Conservation (phyloP, 1,139 yeast species). For the Candida glucosophila region DNA sequence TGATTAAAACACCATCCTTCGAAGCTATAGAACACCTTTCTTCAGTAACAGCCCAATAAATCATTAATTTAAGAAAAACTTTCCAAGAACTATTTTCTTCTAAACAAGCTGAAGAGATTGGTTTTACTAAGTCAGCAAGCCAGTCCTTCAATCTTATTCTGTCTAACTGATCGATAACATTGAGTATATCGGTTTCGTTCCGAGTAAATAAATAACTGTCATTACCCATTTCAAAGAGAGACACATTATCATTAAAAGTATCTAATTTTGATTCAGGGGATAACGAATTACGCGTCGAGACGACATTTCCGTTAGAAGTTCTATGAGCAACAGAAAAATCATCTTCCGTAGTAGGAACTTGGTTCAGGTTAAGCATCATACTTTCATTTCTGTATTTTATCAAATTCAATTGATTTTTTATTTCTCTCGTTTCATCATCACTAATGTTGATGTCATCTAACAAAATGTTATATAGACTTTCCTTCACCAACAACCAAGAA, state of each 20-base stretch:
- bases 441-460: constrained; percentile 18
- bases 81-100: constrained; percentile 26
- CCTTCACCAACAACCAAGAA: constrained; percentile 58
- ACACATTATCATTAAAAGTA: not conserved
- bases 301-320: no score
- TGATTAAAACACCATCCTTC: constrained; percentile 25
- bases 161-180: constrained; percentile 27
- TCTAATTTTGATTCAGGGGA: no score
- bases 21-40: constrained; percentile 22
- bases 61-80: constrained; percentile 23
- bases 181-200: constrained; percentile 23
- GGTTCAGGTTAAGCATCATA: constrained; percentile 48
- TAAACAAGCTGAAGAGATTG: constrained; percentile 18
- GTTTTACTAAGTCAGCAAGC: constrained; percentile 21
- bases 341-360: no score
- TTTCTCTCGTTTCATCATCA: constrained; percentile 26
- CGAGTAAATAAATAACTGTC: constrained; percentile 17
- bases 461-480: constrained; percentile 32
- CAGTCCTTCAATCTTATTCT: constrained; percentile 21
- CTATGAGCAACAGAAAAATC: no score
- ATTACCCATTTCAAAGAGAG: constrained; percentile 1
- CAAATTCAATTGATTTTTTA: constrained; percentile 46
- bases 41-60: constrained; percentile 44
- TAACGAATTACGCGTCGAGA: no score
- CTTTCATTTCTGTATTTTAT: constrained; percentile 67